Conservation (phyloP, 2,329 filamentous ascomycete genomes). For the Arthrobotrys sinensis region DNA sequence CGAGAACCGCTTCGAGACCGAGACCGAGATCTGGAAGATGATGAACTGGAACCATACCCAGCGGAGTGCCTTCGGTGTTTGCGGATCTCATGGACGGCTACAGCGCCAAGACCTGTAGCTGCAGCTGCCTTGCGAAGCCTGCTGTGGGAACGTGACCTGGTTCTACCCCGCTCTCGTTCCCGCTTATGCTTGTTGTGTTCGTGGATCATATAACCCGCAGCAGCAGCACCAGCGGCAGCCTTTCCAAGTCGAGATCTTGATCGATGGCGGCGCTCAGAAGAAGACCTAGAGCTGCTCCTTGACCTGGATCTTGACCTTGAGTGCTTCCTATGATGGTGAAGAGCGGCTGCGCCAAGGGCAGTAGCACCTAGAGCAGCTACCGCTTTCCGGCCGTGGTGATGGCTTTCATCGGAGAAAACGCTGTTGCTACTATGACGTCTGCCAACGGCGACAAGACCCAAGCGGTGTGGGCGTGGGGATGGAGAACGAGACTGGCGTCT, state of each 20-base stretch:
- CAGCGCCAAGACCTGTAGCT: conserved; percentile 59
- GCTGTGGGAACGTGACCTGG: conserved; percentile 57
- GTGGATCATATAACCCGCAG: conserved; percentile 56
- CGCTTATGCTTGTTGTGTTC: conserved; percentile 60
- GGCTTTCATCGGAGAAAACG: conserved; percentile 44
- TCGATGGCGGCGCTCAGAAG: conserved; percentile 46
- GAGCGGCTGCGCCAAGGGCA: conserved; percentile 50
- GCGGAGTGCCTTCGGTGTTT: conserved; percentile 54
- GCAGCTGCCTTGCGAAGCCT: conserved; percentile 58
- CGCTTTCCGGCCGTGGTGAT: conserved; percentile 54
- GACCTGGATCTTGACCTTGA: conserved; percentile 48
- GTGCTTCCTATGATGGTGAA: conserved; percentile 37
- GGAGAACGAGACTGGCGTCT: conserved; percentile 53
- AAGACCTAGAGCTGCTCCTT: conserved; percentile 53
- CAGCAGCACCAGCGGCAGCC: conserved; percentile 52
- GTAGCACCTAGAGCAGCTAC: conserved; percentile 44
- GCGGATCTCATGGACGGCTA: conserved; percentile 57
- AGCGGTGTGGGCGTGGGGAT: conserved; percentile 44
- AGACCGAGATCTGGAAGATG: conserved; percentile 48
- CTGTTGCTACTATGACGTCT: conserved; percentile 55
- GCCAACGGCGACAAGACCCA: conserved; percentile 44
- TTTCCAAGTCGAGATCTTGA: conserved; percentile 57
- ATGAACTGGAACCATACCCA: conserved; percentile 48
- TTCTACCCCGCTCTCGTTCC: conserved; percentile 58
- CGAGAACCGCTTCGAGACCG: conserved; percentile 48